phyloP scores from a whole-genome alignment of 345 rosid genomes.

The Eucalyptus marginata region DNA sequence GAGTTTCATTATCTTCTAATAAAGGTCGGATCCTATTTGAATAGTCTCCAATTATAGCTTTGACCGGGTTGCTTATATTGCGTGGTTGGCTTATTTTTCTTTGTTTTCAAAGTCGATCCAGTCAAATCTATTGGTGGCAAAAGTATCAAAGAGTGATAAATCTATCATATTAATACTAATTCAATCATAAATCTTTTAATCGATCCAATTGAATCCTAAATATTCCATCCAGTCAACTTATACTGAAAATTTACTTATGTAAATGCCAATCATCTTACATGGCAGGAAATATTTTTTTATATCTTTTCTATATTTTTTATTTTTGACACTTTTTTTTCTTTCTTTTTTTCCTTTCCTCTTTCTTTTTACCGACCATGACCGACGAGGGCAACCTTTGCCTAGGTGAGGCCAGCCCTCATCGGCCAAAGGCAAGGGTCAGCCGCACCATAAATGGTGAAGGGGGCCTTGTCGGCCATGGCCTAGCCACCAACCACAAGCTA shows the following conservation, averaged over 20 bases:
- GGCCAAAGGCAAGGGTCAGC: rapidly evolving
- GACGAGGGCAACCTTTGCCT: too few relatives aligned
- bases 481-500: rapidly evolving
- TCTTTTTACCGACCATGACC: too few relatives aligned
- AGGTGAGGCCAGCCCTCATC: too few relatives aligned
- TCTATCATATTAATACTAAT: too few relatives aligned
- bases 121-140: not conserved
- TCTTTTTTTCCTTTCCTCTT: too few relatives aligned
- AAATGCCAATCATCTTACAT: rapidly evolving
- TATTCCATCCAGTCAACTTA: not conserved
- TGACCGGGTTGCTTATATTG: not conserved
- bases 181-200: not conserved
- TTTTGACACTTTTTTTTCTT: too few relatives aligned
- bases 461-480: not conserved
- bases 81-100: not conserved
- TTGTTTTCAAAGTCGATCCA: not conserved
- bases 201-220: not conserved
- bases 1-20: not conserved
- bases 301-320: too few relatives aligned
- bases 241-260: not conserved
- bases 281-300: rapidly evolving
- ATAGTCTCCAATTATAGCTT: not conserved
- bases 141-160: not conserved
- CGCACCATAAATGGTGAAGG: not conserved
- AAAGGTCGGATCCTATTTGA: not conserved